Conservation (phyloP, 371 early-diverging fungal species). For the Paraphysoderma sedebokerense region DNA sequence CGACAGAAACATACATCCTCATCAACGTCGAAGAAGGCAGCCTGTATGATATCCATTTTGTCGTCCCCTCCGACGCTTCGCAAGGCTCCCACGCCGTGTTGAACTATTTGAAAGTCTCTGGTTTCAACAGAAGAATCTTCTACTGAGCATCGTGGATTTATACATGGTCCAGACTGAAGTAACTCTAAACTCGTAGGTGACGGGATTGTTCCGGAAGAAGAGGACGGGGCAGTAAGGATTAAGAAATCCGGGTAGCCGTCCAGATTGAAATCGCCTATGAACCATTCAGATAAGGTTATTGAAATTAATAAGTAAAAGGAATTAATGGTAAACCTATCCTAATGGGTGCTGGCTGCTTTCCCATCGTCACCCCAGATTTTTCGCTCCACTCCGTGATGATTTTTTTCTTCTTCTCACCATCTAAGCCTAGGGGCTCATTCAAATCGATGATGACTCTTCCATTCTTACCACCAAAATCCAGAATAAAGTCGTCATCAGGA, state of each 20-base stretch:
- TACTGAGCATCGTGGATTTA: conserved; percentile 20
- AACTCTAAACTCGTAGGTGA: conserved; percentile 15
- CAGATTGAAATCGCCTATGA: conserved; percentile 65
- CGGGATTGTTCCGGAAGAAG: conserved; percentile 10
- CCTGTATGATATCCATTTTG: conserved; percentile 30
- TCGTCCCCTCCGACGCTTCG: too few relatives aligned
- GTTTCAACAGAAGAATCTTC: too few relatives aligned
- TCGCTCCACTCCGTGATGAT: neutral
- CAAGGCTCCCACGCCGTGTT: too few relatives aligned
- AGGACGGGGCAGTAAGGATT: conserved; percentile 19
- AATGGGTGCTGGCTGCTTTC: conserved; percentile 32
- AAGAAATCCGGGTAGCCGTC: conserved; percentile 88
- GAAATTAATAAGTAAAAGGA: too few relatives aligned
- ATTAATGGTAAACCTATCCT: conserved; percentile 18
- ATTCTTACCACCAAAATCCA: conserved; percentile 31
- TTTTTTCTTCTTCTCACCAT: too few relatives aligned
- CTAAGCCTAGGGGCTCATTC: too few relatives aligned
- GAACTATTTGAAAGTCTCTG: too few relatives aligned
- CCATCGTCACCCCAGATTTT: conserved; percentile 5
- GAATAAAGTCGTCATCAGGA: conserved; percentile 47
- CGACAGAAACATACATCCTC: conserved; percentile 60
- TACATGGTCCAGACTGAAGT: conserved; percentile 40
- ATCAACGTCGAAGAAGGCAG: conserved; percentile 68
- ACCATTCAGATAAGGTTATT: too few relatives aligned
- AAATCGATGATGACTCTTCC: too few relatives aligned